Evolutionary conservation across 2,329 filamentous ascomycete genomes (phyloP).

Genomic region (Scedosporium aurantiacum): DNA sequence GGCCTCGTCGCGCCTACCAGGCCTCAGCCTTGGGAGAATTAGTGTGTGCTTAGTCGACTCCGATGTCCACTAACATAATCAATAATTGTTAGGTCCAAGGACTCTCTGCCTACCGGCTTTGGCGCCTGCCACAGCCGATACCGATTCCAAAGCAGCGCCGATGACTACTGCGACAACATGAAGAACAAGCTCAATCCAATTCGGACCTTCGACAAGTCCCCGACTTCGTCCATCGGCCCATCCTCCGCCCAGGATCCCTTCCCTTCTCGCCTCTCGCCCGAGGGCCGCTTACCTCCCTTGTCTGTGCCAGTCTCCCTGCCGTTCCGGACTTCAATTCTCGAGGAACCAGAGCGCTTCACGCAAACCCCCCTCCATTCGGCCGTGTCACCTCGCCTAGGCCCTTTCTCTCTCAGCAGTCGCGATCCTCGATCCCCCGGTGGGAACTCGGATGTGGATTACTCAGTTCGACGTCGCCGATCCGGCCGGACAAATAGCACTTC

Average conservation of each 20-base stretch:
- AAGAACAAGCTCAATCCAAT: slow-evolving; percentile 45
- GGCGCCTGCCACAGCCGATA: slow-evolving; percentile 39
- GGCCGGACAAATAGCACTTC: slow-evolving; percentile 36
- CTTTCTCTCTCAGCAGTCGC: slow-evolving; percentile 26
- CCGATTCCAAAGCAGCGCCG: slow-evolving; percentile 33
- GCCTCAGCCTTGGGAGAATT: slow-evolving; percentile 9
- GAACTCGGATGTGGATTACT: slow-evolving; percentile 33
- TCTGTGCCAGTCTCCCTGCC: slow-evolving; percentile 35
- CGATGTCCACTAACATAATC: slow-evolving; percentile 13
- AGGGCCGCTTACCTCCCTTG: slow-evolving; percentile 31
- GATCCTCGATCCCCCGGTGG: slow-evolving; percentile 33
- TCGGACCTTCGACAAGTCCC: slow-evolving; percentile 27
- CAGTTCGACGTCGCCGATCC: slow-evolving; percentile 30
- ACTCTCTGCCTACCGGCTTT: slow-evolving; percentile 30
- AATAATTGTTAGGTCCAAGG: slow-evolving; percentile 23
- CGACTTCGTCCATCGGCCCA: slow-evolving; percentile 18
- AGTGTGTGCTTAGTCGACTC: neutral
- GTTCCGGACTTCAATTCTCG: slow-evolving; percentile 25
- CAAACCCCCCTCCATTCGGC: slow-evolving; percentile 38
- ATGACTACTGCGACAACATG: slow-evolving; percentile 38
- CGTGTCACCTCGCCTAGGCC: slow-evolving; percentile 31
- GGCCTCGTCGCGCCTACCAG: slow-evolving; percentile 5
- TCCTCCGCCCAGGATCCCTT: slow-evolving; percentile 28
- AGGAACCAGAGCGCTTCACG: slow-evolving; percentile 30
- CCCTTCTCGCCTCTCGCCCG: slow-evolving; percentile 23